Base-by-base conservation (phyloP, 2,329 filamentous ascomycete species). In the Aspergillus texensis region DNA sequence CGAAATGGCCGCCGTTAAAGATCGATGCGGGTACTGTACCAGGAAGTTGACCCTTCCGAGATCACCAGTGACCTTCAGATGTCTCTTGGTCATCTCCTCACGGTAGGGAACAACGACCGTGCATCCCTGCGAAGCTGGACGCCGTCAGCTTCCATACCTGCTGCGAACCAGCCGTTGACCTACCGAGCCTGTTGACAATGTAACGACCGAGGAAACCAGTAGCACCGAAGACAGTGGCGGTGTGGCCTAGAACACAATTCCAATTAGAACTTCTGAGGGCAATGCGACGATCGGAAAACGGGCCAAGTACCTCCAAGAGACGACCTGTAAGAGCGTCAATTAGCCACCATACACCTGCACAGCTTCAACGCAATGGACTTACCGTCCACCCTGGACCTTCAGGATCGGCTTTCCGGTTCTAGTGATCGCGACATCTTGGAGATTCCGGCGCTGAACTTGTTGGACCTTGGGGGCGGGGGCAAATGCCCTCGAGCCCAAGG, bases 41-140 rank as follows among this genome's bases (percentile, higher is more conserved):
- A 96, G 85, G 80, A 99, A 98, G 72, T 91, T 84, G 61, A 99
- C 87, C 72, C 92, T 88, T 67, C 95, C 95, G 65, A 99, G 85
- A 80, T 99, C 95, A 81, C 95, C 95, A n/a, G 93, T 86, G 63
- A 97, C 89, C 83, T 98, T 98, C 75, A 99, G 84, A 83, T 98
- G 94, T 72, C 95, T 90, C 86, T 98, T 98, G 72, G 91, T 85
- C 94, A 97, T 98, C 81, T 98, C 95, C 84, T 99, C 95, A 53
- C 95, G 90, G 85, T 88, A 99, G 57, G 95, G 95, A 64, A 98
- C 81, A 64, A 99, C 88, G 46, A 99, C 95, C 45, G 91, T 97
- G 81, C 93, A 96, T 89, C 95, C 95, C 82, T 93, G 89, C 68
- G 92, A 90, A 72, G 95, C 94, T 96, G 74, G 74, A 72, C 56